Base-by-base conservation (phyloP, 1,284 basidiomycete genomes). In the Ustilago vetiveriae region DNA sequence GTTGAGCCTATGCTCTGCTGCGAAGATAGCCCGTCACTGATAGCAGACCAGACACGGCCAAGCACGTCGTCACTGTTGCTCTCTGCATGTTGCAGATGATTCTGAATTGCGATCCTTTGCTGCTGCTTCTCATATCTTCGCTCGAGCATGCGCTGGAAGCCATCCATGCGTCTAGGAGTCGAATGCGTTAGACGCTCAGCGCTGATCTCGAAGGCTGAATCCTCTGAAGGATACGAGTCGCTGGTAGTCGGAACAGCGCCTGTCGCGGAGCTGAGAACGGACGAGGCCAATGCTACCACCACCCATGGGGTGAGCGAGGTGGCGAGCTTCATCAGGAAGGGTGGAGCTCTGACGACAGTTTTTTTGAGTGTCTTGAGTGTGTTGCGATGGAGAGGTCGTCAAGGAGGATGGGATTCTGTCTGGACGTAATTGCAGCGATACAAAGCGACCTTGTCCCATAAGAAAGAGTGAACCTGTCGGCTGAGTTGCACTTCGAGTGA, bases 131-230 rank as follows among this genome's bases (percentile, higher is more conserved):
- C 17, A 41, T 62, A 65, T 22, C 62, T 45, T 22, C 55, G 51
- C 26, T 70, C 56, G 40, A 65, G 56, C 56, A 71, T 50, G 32
- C 50, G 56, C 38, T 66, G 57, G 43, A 65, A 71, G 2, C 68
- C 68, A 37, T 65, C 57, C 57, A 62, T 62, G 19, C 53, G 52
- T 21, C 68, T 48, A 21, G 68, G 68, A 4, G 62, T 71, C 17
- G 57, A 57, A 30, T 59, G 56, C 4, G 58, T 52, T 21, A 71
- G 40, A 35, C 68, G 68, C 41, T 65, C 57, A 4, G 68, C 56
- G 19, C 56, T 60, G 40, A 71, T 65, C 40, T 43, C 38, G 24
- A 42, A 42, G 32, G n/a, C 24, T 1, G 24, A 40, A 22, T 38
- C 19, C 5, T 26, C 32, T 14, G 40, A 16, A 24, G 41, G 4